These are phyloP conservation scores for Backusella tarrabulga DNA, from an alignment of 192 early-diverging fungal species.

Conservation along the genomic window DNA sequence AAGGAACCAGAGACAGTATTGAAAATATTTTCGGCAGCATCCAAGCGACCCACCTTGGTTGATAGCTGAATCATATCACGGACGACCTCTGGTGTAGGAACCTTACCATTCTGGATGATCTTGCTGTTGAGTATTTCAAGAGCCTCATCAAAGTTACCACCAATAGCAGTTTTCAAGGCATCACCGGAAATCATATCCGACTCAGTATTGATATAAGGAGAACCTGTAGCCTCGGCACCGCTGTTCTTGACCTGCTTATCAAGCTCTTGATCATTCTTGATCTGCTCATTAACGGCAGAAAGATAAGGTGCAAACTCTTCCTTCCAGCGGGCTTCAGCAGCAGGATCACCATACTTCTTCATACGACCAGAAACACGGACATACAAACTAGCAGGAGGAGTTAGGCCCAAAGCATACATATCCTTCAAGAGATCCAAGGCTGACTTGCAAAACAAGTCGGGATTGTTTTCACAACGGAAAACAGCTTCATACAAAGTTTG, in stretches of 20 bases:
- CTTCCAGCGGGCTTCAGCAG: slow-evolving; percentile 17
- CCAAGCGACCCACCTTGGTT: slow-evolving; percentile 24
- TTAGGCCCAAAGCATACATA: slow-evolving; percentile 17
- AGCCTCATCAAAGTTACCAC: slow-evolving; percentile 25
- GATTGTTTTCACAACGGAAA: not conserved
- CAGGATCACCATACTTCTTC: slow-evolving; percentile 10
- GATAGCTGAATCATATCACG: slow-evolving; percentile 34
- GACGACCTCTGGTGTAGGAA: slow-evolving; percentile 30
- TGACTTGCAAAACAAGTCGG: not conserved
- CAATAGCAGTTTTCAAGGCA: slow-evolving; percentile 12
- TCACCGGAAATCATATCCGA: slow-evolving; percentile 28
- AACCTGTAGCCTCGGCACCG: not conserved
- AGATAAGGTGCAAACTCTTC: slow-evolving; percentile 15
- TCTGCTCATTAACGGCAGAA: slow-evolving; percentile 7
- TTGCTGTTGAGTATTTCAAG: slow-evolving; percentile 16
- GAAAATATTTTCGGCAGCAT: slow-evolving; percentile 17
- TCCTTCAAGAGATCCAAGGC: slow-evolving; percentile 24
- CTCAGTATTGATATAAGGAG: not conserved
- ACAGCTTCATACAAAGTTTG: slow-evolving; percentile 20
- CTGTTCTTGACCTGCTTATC: not conserved
- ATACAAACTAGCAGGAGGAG: slow-evolving; percentile 8
- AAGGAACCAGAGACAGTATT: not conserved
- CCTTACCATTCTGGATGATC: slow-evolving; percentile 23
- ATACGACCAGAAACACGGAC: slow-evolving; percentile 15
- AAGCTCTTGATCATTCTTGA: not conserved